phyloP scores from a whole-genome alignment of 345 rosid species.

The Murraya koenigii region DNA sequence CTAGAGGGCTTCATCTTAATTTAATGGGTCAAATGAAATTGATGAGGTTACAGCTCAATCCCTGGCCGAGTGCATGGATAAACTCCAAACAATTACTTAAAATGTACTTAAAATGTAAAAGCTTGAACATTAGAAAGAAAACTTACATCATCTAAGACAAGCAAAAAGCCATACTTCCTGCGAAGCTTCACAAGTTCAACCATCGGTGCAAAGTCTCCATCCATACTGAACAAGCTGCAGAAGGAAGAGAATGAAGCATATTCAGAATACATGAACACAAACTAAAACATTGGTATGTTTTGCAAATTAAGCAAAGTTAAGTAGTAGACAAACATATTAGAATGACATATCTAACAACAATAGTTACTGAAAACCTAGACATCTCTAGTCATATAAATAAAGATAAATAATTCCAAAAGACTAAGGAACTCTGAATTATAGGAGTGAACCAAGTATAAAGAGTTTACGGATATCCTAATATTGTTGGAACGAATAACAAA shows the following conservation, averaged over 20 bases:
- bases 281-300: not conserved
- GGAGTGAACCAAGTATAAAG: not conserved
- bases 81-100: conserved; percentile 8
- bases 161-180: conserved; percentile 66
- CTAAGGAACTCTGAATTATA: not conserved
- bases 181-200: conserved; percentile 70
- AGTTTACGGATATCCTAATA: not conserved
- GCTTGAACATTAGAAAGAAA: conserved; percentile 9
- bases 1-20: not conserved
- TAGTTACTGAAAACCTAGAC: not conserved
- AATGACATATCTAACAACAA: not conserved
- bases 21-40: not conserved
- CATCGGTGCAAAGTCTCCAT: conserved; percentile 98
- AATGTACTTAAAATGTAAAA: not conserved
- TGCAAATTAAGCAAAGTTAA: not conserved
- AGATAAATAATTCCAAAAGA: not conserved
- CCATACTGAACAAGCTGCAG: conserved; percentile 94
- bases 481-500: not conserved
- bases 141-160: conserved; percentile 92
- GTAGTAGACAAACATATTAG: not conserved
- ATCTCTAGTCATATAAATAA: not conserved
- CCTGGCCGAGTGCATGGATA: not conserved
- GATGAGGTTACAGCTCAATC: not conserved
- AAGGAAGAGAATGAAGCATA: conserved; percentile 11
- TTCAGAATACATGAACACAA: not conserved